Evolutionary conservation across 2,329 filamentous ascomycete genomes (phyloP), one percentile per base, ranked within the genome.

Genomic region (Pseudocercospora eumusae): DNA sequence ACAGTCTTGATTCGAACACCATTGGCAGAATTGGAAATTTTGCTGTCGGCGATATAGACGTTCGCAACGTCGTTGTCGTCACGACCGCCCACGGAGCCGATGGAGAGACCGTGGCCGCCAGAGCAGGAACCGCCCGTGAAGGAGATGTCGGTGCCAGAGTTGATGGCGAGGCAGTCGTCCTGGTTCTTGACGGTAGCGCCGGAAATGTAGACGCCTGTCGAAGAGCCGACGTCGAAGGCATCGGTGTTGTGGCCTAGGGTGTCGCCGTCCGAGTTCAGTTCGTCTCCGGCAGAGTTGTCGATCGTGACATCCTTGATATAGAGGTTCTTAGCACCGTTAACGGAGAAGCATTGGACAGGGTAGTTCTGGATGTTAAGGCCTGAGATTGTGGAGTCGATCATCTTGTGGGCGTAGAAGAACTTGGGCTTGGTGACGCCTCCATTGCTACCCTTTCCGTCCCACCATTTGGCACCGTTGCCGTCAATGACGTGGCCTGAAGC

Each of bases 1-100:
- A 81, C 79, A 13, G 81, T 82, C 77, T 86, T 86, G 75, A 86
- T 80, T 60, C 83, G 82, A 58, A 84, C 75, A 59, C 83, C 84
- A 71, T 86, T 85, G 56, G 80, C 73, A 0, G 82, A 85, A 71
- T 86, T 75, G 62, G 68, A 72, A 64, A 87, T 78, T 20, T 74
- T 78, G 9, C 77, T 80, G 63, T 79, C 76, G 33, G 77, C 71
- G 66, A 88, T 82, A 23, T 75, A 77, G n/a, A 88, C 79, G 56
- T 77, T 80, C 25, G 79, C 71, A 57, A 88, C 85, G 7, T 68
- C 62, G 75, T 86, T 86, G 74, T 84, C 75, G 57, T 67, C 68
- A 33, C 82, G 81, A 7, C 81, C 81, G 40, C 83, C 83, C 9
- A 85, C 81, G 3, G 81, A 83, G 44, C 69, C 69, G 18, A 70